These are phyloP conservation scores for Candida stauntonica DNA, from an alignment of 805 yeast genomes.

Conservation along the genomic window DNA sequence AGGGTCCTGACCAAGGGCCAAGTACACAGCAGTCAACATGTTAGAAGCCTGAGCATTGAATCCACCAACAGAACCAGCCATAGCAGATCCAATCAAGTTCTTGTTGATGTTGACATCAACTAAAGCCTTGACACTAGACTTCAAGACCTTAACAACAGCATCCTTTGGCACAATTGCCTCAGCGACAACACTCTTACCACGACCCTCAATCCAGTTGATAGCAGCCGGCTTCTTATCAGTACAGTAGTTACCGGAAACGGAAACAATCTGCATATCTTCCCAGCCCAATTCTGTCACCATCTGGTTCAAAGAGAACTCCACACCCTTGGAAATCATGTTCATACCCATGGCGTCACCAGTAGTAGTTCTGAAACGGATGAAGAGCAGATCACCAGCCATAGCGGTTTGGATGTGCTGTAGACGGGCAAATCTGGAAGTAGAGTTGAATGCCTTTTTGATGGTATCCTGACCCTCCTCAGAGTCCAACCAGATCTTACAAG, in stretches of 20 bases:
- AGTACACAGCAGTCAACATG: conserved; percentile 85
- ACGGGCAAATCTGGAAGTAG: conserved; percentile 96
- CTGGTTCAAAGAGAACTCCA: conserved; percentile 75
- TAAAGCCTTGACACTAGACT: conserved; percentile 87
- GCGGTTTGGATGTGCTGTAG: conserved; percentile 89
- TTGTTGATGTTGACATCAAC: conserved; percentile 86
- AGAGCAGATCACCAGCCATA: conserved; percentile 86
- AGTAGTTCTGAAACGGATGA: conserved; percentile 92
- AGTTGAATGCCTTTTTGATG: conserved; percentile 86
- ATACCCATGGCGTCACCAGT: conserved; percentile 99
- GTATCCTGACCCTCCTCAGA: conserved; percentile 86
- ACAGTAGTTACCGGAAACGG: conserved; percentile 96
- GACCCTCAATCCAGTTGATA: conserved; percentile 98
- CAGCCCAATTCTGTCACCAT: conserved; percentile 90
- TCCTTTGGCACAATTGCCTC: conserved; percentile 87
- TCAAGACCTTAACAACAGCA: conserved; percentile 75
- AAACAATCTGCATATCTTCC: conserved; percentile 88
- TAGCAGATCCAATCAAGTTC: conserved; percentile 92
- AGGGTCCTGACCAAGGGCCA: conserved; percentile 99
- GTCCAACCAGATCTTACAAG: conserved; percentile 92
- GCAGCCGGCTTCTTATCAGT: conserved; percentile 98
- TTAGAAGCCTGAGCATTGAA: conserved; percentile 98
- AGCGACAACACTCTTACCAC: conserved; percentile 97
- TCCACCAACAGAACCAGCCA: conserved; percentile 98
- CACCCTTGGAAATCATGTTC: conserved; percentile 99